Evolutionary conservation across 331 rosid species (phyloP), one percentile per base, ranked within the genome.

Genomic region (Rosa hybrid): DNA sequence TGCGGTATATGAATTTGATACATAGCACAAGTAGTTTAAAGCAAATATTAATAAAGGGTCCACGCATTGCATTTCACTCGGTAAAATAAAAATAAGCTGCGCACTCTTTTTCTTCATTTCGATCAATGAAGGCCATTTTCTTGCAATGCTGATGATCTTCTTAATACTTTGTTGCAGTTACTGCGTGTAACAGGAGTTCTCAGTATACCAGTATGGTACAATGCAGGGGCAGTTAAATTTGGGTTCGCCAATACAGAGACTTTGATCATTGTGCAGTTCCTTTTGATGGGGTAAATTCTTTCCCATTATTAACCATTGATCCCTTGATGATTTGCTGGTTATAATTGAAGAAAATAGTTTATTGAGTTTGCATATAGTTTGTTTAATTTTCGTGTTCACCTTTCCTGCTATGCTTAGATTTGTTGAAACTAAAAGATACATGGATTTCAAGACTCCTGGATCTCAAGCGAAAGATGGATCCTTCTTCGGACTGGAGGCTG

Each of bases 391-490:
- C n/a, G 5, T 20, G 27, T 17, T 63, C 72, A 8, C 13, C 5
- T 48, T 42, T 62, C 73, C 84, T 64, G 74, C 34, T 82, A 71
- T 82, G 81, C 49, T 64, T 81, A 95, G 97, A 81, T 95, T 86
- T 80, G 99, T 71, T 30, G 98, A 95, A 86, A 95, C 97, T 21
- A 93, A 86, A 86, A 89, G 97, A 78, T 93, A 90, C 78, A 93
- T 95, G 99, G 99, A 95, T 89, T 95, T 87, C 72, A 79, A 85
- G 21, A 93, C 81, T 80, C 99, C 97, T 12, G 96, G 98, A 82
- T 95, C 99, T 89, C 99, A 93, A 86, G 98, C 91, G n/a, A 77
- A 90, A 77, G 88, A 87, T 46, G 98, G 94, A 53, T 73, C 91
- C 74, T 95, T 93, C 86, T 87, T 93, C 34, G 98, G 98, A 77